A percentile compares a stretch with the other conserved stretches of the same genome.
Evolutionary conservation across 2,329 filamentous ascomycete genomes (phyloP).

Genomic region (Orbilia javanica): DNA sequence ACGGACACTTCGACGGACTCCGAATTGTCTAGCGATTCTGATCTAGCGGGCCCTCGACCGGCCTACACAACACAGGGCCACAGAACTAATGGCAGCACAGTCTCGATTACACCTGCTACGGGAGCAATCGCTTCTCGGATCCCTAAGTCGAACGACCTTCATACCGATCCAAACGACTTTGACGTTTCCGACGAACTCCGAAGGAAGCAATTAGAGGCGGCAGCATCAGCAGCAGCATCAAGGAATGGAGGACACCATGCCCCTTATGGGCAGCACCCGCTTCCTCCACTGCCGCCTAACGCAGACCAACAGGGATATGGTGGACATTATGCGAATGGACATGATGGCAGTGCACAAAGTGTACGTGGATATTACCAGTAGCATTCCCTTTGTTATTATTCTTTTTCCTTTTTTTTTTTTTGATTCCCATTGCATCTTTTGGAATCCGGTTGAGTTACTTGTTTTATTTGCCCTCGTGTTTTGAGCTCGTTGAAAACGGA

Average conservation of each 20-base stretch:
- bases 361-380: slow-evolving; percentile 58
- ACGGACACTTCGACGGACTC: slow-evolving; percentile 44
- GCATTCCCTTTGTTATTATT: slow-evolving; percentile 23
- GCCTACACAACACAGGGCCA: slow-evolving; percentile 45
- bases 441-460: slow-evolving; percentile 11
- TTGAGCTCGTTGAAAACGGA: slow-evolving; percentile 26
- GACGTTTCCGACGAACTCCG: slow-evolving; percentile 43
- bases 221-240: slow-evolving; percentile 18
- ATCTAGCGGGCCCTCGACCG: slow-evolving; percentile 27
- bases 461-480: slow-evolving; percentile 15
- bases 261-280: slow-evolving; percentile 32
- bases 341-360: slow-evolving; percentile 57
- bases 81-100: slow-evolving; percentile 13
- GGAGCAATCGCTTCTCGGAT: slow-evolving; percentile 42
- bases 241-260: slow-evolving; percentile 27
- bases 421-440: slow-evolving; percentile 1
- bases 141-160: slow-evolving; percentile 41
- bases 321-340: slow-evolving; percentile 32
- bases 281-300: slow-evolving; percentile 25
- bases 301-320: slow-evolving; percentile 37
- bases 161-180: slow-evolving; percentile 45
- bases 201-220: slow-evolving; percentile 43
- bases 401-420: slow-evolving; percentile 3
- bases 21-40: slow-evolving; percentile 37
- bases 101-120: slow-evolving; percentile 39